A percentile compares a stretch with the other conserved stretches of the same genome.
Conservation (phyloP, 2,329 filamentous ascomycete genomes). For the Trichoderma asperellum region DNA sequence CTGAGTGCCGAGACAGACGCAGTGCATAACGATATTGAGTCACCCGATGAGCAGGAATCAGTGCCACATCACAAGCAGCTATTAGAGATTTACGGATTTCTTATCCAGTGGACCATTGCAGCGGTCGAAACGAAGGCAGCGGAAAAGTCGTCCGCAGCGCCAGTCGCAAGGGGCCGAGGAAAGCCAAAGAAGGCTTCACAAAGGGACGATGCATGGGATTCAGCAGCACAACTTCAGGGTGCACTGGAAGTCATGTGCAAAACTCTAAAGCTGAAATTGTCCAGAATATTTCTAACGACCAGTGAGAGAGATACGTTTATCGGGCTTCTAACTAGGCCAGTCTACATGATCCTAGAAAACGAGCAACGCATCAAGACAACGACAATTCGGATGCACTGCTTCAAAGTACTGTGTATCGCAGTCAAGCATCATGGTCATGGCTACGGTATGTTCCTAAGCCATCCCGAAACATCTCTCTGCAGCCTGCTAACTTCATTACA, state of each 20-base stretch:
- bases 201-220: conserved; percentile 88
- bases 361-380: conserved; percentile 90
- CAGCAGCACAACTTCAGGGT: conserved; percentile 80
- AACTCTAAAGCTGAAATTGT: conserved; percentile 87
- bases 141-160: conserved; percentile 76
- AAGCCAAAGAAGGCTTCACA: conserved; percentile 70
- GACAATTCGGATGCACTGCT: conserved; percentile 91
- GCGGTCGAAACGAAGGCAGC: conserved; percentile 93
- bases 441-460: conserved; percentile 67
- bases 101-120: conserved; percentile 92
- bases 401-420: conserved; percentile 94
- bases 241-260: conserved; percentile 96
- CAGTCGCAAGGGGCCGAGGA: conserved; percentile 71
- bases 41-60: conserved; percentile 82
- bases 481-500: conserved; percentile 47
- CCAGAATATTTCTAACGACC: conserved; percentile 92
- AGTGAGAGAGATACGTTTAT: conserved; percentile 96
- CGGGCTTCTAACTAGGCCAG: conserved; percentile 84
- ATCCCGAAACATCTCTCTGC: conserved; percentile 2
- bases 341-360: conserved; percentile 92
- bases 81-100: conserved; percentile 90
- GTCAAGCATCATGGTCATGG: conserved; percentile 97
- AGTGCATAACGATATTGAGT: conserved; percentile 83
- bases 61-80: conserved; percentile 86
- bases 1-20: conserved; percentile 83